Percentiles rank a stretch among this genome's conserved stretches.
These are phyloP conservation scores for Coemansia nantahalensis DNA, from an alignment of 192 early-diverging fungal genomes.

Conservation along the genomic window DNA sequence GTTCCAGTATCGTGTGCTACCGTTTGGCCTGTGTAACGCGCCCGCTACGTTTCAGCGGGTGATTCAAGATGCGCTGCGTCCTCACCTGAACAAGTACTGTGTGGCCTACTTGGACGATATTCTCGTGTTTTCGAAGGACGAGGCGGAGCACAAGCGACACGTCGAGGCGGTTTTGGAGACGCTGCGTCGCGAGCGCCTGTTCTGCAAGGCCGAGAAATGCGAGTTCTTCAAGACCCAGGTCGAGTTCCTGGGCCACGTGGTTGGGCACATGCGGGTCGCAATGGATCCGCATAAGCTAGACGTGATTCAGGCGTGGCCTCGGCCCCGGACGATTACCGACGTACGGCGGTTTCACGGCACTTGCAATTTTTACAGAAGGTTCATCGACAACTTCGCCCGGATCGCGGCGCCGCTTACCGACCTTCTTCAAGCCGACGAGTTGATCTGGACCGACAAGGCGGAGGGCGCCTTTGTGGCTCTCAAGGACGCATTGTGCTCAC, in stretches of 20 bases:
- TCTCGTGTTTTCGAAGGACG: background rate
- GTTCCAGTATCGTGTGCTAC: slow-evolving; percentile 58
- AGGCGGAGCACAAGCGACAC: background rate
- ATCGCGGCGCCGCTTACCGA: background rate
- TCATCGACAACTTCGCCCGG: slow-evolving; percentile 1
- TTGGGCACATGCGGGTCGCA: background rate
- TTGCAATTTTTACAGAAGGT: slow-evolving; percentile 4
- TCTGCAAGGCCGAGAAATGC: slow-evolving; percentile 1
- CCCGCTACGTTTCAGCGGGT: slow-evolving; percentile 57
- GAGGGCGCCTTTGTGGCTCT: slow-evolving; percentile 3
- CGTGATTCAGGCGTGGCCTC: slow-evolving; percentile 1
- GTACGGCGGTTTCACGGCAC: slow-evolving; percentile 25
- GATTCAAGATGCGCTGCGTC: slow-evolving; percentile 48
- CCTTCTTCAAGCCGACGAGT: slow-evolving; percentile 14
- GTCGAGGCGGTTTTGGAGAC: background rate
- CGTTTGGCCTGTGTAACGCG: slow-evolving; percentile 62
- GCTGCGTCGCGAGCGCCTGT: background rate
- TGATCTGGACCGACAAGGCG: background rate
- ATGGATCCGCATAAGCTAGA: slow-evolving; percentile 6
- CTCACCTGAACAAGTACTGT: slow-evolving; percentile 21
- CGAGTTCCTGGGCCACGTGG: slow-evolving; percentile 4
- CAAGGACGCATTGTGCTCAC: slow-evolving; percentile 2
- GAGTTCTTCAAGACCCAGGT: slow-evolving; percentile 5
- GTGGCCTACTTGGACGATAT: slow-evolving; percentile 6
- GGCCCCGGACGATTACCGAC: background rate